Percentiles rank a stretch among this genome's conserved stretches.
Evolutionary conservation across 2,329 filamentous ascomycete genomes (phyloP).

Genomic region (Talaromyces sp.): DNA sequence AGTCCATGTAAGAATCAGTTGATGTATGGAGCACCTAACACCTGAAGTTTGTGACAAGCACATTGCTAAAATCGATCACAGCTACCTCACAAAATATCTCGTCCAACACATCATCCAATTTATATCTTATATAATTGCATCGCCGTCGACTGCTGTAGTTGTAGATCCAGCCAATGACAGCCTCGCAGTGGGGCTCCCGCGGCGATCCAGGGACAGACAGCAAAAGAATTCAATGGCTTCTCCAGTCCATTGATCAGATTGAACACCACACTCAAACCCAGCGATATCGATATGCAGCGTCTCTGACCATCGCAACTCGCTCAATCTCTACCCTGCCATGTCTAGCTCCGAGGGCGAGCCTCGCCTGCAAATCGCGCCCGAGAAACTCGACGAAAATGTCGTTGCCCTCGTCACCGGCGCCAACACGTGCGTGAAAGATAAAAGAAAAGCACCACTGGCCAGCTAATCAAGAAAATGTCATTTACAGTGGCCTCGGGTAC

Average conservation of each 20-base stretch:
- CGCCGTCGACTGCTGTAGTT: neutral
- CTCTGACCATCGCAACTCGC: neutral
- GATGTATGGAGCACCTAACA: too few species aligned
- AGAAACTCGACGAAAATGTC: conserved; percentile 9
- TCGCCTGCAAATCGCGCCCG: conserved; percentile 4
- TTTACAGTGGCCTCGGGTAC: conserved; percentile 73
- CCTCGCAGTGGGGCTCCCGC: neutral
- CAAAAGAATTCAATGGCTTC: neutral
- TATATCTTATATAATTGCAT: neutral
- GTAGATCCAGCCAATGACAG: neutral
- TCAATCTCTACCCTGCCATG: neutral
- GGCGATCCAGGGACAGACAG: neutral
- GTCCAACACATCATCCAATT: neutral
- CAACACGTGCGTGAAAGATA: conserved; percentile 60
- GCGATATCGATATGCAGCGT: neutral
- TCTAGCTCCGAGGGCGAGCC: neutral
- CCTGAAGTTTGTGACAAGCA: too few species aligned
- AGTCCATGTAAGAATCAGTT: too few species aligned
- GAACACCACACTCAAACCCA: neutral
- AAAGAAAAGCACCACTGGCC: neutral
- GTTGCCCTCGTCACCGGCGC: conserved; percentile 72
- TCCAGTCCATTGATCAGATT: neutral
- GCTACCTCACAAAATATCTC: too few species aligned
- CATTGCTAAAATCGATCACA: too few species aligned
- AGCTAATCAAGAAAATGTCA: conserved; percentile 9